Base-by-base conservation (phyloP, 805 yeast genomes). In the Candida palmyrensis region DNA sequence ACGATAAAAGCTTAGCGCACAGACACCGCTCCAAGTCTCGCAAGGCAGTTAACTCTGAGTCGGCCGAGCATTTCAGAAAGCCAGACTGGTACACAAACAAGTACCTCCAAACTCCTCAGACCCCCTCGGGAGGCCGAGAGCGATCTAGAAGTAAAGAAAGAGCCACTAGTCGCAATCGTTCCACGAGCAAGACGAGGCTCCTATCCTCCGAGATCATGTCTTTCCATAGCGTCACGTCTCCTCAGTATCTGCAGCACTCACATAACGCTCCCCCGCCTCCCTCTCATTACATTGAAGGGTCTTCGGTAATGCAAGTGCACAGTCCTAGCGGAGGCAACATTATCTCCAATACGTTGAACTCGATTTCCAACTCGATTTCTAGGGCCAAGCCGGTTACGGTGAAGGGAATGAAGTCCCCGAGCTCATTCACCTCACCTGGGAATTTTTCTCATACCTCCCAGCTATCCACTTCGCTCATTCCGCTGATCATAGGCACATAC, bases 71-170 rank as follows among this genome's bases (percentile, higher is more conserved):
- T 30, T 60, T 60, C 42, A 57, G 53, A 33, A 56, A 57, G 29
- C 66, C 67, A 1, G 64, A 58, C 35, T 63, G 68, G 70, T 62
- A 62, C 45, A 51, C 57, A 13, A 51, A 53, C 37, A 43, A 39
- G 22, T 34, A 33, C 33, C 21, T 15, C 19, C 23, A 11, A 21
- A 9, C 11, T 21, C 23, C 23, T 9, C 10, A 21, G 9, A 9
- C 23, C 9, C 23, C 9, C 19, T 6, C 17, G 20, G n/a, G 20
- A 14, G 15, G 12, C 22, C 22, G 11, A 13, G 15, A 26, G 17
- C 17, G 17, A 12, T 20, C 8, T 26, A n/a, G 30, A 15, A 9
- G 17, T 18, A 8, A n/a, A 17, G 13, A 28, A n/a, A n/a, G n/a
- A n/a, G n/a, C n/a, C n/a, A n/a, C 13, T 9, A 28, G 30, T n/a